phyloP scores from a whole-genome alignment of 2,329 filamentous ascomycete genomes.

The Aspergillus fructus region DNA sequence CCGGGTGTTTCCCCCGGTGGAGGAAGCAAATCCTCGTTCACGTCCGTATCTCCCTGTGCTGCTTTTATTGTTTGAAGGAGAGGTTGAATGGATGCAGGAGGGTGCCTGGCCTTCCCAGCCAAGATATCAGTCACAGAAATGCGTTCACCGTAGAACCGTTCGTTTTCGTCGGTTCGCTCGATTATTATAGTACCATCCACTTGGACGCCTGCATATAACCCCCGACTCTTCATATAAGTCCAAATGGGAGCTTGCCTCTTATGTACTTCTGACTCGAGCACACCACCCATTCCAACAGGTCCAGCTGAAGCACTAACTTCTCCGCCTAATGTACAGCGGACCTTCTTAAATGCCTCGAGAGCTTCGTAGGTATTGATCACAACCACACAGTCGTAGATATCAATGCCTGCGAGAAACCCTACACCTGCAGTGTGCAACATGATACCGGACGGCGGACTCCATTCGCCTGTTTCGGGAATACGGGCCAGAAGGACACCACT shows the following conservation, averaged over 20 bases:
- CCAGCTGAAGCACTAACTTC: constrained; percentile 76
- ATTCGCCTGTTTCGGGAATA: constrained; percentile 75
- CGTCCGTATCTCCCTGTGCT: constrained; percentile 77
- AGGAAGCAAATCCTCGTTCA: constrained; percentile 67
- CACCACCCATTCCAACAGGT: constrained; percentile 72
- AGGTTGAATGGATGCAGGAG: constrained; percentile 57
- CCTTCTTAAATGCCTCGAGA: constrained; percentile 77
- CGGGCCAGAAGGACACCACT: constrained; percentile 83
- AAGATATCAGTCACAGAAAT: constrained; percentile 64
- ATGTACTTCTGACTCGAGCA: constrained; percentile 68
- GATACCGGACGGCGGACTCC: constrained; percentile 89
- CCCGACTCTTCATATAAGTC: constrained; percentile 85
- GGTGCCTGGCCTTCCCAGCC: constrained; percentile 57
- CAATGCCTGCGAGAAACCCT: constrained; percentile 86
- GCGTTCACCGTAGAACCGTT: constrained; percentile 74
- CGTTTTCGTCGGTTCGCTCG: constrained; percentile 84
- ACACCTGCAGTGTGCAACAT: constrained; percentile 85
- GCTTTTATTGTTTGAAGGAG: constrained; percentile 83
- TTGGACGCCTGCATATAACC: constrained; percentile 83
- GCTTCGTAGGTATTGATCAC: constrained; percentile 86
- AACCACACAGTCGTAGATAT: constrained; percentile 93
- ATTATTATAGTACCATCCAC: constrained; percentile 85
- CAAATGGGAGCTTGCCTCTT: constrained; percentile 71
- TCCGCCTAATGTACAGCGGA: constrained; percentile 76
- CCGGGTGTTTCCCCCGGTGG: constrained; percentile 70